A percentile compares a stretch with the other conserved stretches of the same genome.
Conservation (phyloP, 208 protist species). For the Leishmania martiniquensis region DNA sequence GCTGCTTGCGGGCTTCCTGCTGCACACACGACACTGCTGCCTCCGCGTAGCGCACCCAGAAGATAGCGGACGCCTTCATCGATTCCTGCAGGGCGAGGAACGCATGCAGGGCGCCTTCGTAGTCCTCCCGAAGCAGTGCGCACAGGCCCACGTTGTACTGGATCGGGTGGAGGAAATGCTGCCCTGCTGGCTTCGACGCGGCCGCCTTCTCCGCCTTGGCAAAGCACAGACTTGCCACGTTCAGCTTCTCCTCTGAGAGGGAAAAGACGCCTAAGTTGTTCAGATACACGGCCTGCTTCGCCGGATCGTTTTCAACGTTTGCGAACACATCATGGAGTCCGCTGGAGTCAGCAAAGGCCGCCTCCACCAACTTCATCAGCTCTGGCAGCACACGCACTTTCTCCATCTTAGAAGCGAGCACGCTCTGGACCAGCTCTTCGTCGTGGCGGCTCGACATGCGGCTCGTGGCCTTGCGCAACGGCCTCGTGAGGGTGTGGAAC, state of each 20-base stretch:
- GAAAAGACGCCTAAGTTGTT: conserved; percentile 89
- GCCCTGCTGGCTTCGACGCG: conserved; percentile 25
- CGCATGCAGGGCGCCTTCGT: conserved; percentile 68
- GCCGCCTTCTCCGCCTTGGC: conserved; percentile 72
- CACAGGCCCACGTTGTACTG: conserved; percentile 88
- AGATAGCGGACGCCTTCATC: conserved; percentile 76
- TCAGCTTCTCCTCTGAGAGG: conserved; percentile 74
- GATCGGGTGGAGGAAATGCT: conserved; percentile 51
- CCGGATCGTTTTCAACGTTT: conserved; percentile 32
- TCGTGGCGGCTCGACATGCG: conserved; percentile 62
- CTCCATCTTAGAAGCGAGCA: conserved; percentile 54
- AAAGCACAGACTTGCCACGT: conserved; percentile 85
- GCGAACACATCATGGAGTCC: conserved; percentile 75
- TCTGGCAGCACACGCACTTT: conserved; percentile 46
- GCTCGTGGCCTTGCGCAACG: conserved; percentile 38
- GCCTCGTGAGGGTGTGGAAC: conserved; percentile 82
- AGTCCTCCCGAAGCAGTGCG: conserved; percentile 78
- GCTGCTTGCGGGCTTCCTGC: conserved; percentile 32
- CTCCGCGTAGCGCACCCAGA: conserved; percentile 87
- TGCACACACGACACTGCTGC: conserved; percentile 71
- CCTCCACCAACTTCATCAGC: conserved; percentile 52
- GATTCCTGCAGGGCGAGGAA: conserved; percentile 76
- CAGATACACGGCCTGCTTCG: conserved; percentile 74
- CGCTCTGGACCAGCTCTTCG: conserved; percentile 77
- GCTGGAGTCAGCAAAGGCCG: conserved; percentile 78